Evolutionary conservation across 192 early-diverging fungal species (phyloP).

Genomic region (Umbelopsis sp.): DNA sequence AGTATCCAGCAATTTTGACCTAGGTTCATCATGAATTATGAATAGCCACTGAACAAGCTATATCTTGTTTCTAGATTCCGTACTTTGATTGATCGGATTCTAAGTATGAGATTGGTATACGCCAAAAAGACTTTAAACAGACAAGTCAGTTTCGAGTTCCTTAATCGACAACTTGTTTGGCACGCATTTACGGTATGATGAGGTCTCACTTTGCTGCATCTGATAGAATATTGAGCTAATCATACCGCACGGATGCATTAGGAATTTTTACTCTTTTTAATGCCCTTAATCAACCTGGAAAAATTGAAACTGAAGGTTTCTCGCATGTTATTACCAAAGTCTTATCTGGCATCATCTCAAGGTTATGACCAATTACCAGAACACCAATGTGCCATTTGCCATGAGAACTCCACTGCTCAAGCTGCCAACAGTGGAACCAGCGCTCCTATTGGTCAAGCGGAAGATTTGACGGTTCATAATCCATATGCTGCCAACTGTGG

Average conservation of each 20-base stretch:
- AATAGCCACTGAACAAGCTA: too few species aligned
- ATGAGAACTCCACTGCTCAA: conserved; percentile 47
- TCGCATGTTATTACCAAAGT: conserved; percentile 50
- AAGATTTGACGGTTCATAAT: conserved; percentile 52
- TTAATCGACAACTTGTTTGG: conserved; percentile 95
- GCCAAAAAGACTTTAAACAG: conserved; percentile 71
- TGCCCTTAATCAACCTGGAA: conserved; percentile 77
- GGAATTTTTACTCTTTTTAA: conserved; percentile 88
- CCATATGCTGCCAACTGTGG: conserved; percentile 85
- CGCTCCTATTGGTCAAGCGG: conserved; percentile 37
- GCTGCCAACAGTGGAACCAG: conserved; percentile 7
- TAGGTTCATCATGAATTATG: not conserved
- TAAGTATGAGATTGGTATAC: conserved; percentile 85
- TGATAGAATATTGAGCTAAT: not conserved
- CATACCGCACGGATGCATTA: conserved; percentile 29
- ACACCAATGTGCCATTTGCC: conserved; percentile 81
- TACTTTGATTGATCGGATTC: conserved; percentile 72
- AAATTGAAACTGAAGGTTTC: conserved; percentile 55
- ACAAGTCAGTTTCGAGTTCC: conserved; percentile 88
- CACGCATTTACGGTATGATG: conserved; percentile 82
- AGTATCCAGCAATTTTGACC: conserved; percentile 27
- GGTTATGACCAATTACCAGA: conserved; percentile 59
- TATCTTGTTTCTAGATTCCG: conserved; percentile 58
- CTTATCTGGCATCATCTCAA: conserved; percentile 45
- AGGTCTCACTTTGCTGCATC: too few species aligned